Percentiles rank a stretch among this genome's conserved stretches.
Evolutionary conservation across 2,329 filamentous ascomycete genomes (phyloP).

Genomic region (Moelleriella libera): DNA sequence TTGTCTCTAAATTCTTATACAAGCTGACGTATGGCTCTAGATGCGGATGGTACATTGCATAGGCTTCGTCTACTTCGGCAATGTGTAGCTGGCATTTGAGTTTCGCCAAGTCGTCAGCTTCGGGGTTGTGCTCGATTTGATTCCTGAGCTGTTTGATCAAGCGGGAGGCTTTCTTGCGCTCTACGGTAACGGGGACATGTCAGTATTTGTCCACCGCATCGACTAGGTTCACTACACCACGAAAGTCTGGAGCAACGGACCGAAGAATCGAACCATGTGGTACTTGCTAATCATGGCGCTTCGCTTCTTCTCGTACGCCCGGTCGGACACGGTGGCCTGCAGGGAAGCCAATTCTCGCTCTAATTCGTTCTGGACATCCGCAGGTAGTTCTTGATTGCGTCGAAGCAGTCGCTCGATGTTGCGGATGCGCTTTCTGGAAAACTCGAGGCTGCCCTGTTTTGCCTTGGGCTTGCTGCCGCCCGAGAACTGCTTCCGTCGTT

Average conservation of each 20-base stretch:
- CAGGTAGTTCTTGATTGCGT: slow-evolving; percentile 47
- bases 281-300: slow-evolving; percentile 64
- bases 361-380: slow-evolving; percentile 51
- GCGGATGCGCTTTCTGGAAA: slow-evolving; percentile 57
- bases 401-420: slow-evolving; percentile 54
- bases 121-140: slow-evolving; percentile 36
- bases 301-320: slow-evolving; percentile 45
- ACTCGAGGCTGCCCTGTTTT: slow-evolving; percentile 36
- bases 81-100: slow-evolving; percentile 48
- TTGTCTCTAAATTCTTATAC: slow-evolving; percentile 27
- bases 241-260: slow-evolving; percentile 23
- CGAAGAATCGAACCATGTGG: slow-evolving; percentile 76
- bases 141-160: slow-evolving; percentile 50
- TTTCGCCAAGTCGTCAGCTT: slow-evolving; percentile 33
- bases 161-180: slow-evolving; percentile 59
- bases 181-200: slow-evolving; percentile 19
- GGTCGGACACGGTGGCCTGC: slow-evolving; percentile 46
- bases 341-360: slow-evolving; percentile 59
- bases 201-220: neutral
- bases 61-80: slow-evolving; percentile 61
- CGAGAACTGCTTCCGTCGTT: slow-evolving; percentile 19
- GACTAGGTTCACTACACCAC: neutral
- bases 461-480: slow-evolving; percentile 23
- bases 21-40: slow-evolving; percentile 56
- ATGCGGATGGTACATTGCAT: slow-evolving; percentile 59